Conservation (phyloP, 106 monocot genomes). For the Agapanthus africanus region DNA sequence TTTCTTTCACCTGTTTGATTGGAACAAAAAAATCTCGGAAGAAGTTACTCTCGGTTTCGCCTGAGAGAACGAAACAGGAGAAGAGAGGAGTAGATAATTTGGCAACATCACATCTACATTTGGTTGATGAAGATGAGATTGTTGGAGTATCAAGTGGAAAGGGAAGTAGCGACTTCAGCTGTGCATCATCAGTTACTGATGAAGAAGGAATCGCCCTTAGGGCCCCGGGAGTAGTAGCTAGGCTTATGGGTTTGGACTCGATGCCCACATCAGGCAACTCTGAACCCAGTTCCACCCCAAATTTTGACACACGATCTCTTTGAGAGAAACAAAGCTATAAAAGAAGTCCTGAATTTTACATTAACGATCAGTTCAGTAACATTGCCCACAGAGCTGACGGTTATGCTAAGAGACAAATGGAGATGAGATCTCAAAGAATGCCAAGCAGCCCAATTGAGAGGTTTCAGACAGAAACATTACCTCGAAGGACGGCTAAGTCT, state of each 20-base stretch:
- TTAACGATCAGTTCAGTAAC: constrained; percentile 27
- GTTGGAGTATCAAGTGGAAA: constrained; percentile 42
- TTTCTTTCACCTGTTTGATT: constrained; percentile 86
- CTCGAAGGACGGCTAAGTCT: constrained; percentile 43
- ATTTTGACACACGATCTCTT: constrained; percentile 32
- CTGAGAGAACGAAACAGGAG: constrained; percentile 53
- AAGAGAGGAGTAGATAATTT: constrained; percentile 34
- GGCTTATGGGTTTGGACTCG: constrained; percentile 89
- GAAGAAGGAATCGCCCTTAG: constrained; percentile 61
- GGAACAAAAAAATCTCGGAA: constrained; percentile 84
- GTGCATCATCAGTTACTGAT: constrained; percentile 85
- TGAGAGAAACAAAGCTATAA: constrained; percentile 31
- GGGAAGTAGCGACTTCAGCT: constrained; percentile 76
- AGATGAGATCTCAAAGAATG: constrained; percentile 46
- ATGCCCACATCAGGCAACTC: constrained; percentile 52
- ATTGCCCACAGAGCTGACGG: constrained; percentile 18
- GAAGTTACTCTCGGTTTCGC: constrained; percentile 69
- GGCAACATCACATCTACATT: constrained; percentile 18
- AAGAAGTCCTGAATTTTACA: constrained; percentile 37
- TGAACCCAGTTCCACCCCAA: constrained; percentile 59
- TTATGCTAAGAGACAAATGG: constrained; percentile 38
- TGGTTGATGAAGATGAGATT: constrained; percentile 60
- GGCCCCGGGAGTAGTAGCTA: constrained; percentile 80
- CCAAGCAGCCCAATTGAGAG: constrained; percentile 86
- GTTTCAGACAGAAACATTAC: constrained; percentile 64